These are phyloP conservation scores for Camellia oleifera DNA, from an alignment of 179 eudicot genomes.

Conservation along the genomic window DNA sequence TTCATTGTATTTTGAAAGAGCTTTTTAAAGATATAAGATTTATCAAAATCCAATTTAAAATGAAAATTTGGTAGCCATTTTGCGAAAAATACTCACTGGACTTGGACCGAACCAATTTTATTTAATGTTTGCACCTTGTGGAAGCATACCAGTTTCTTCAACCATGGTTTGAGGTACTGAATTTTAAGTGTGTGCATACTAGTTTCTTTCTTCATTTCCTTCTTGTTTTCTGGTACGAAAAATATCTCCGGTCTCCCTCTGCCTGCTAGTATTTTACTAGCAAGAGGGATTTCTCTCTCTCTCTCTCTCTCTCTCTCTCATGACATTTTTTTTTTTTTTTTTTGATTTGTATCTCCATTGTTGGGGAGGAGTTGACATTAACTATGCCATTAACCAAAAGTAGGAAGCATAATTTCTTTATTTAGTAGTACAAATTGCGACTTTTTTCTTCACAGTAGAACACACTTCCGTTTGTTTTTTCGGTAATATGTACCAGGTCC, in stretches of 20 bases:
- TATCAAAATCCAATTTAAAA: too few species aligned
- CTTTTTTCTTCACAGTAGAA: background rate
- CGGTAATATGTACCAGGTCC: slow-evolving; percentile 46
- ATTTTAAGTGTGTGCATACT: background rate
- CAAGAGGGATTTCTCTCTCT: background rate
- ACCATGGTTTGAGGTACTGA: background rate
- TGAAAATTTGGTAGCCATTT: too few species aligned
- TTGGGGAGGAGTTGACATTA: background rate
- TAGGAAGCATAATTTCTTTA: background rate
- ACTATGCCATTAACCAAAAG: background rate
- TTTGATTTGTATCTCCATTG: background rate
- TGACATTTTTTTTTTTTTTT: too few species aligned
- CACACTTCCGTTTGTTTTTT: background rate
- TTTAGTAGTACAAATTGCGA: background rate
- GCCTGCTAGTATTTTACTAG: background rate
- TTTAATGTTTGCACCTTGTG: background rate
- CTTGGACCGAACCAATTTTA: too few species aligned
- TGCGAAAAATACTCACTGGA: too few species aligned
- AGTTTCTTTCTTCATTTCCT: background rate
- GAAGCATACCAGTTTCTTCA: background rate
- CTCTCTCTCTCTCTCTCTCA: background rate
- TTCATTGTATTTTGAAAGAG: too few species aligned
- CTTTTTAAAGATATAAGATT: too few species aligned
- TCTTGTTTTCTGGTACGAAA: background rate
- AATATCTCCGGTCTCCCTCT: background rate